Percentiles rank a stretch among this genome's conserved stretches.
Evolutionary conservation across 257 asterid genomes (phyloP).

Genomic region (Rehmannia glutinosa): DNA sequence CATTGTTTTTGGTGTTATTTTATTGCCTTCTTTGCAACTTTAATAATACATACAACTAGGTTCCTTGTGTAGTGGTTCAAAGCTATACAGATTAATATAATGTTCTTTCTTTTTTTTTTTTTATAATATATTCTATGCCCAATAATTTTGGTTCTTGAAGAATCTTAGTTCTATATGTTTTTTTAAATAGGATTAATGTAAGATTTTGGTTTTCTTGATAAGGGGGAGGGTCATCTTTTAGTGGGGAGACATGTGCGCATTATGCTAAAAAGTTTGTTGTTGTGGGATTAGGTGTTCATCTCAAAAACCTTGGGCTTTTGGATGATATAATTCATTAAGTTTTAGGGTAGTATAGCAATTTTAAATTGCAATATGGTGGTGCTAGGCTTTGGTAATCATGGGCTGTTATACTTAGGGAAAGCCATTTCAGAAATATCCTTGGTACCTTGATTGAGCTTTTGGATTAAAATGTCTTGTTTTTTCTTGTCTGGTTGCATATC

Average conservation of each 20-base stretch:
- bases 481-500: no score
- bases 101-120: not conserved
- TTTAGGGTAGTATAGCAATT: not conserved
- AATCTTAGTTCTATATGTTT: constrained; percentile 7
- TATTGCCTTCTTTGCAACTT: constrained; percentile 20
- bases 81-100: no score
- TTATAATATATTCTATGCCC: constrained; percentile 7
- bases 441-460: no score
- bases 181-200: not conserved
- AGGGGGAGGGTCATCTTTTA: not conserved
- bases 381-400: no score
- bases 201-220: no score
- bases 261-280: not conserved
- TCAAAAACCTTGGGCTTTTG: not conserved
- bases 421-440: no score
- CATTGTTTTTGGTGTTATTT: constrained; percentile 22
- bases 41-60: constrained; percentile 20
- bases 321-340: not conserved
- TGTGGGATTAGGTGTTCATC: not conserved
- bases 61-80: no score
- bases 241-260: not conserved
- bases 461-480: no score
- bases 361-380: no score
- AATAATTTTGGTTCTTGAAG: not conserved
- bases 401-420: no score